Evolutionary conservation across 345 rosid genomes (phyloP).

Genomic region (Linum tenue): DNA sequence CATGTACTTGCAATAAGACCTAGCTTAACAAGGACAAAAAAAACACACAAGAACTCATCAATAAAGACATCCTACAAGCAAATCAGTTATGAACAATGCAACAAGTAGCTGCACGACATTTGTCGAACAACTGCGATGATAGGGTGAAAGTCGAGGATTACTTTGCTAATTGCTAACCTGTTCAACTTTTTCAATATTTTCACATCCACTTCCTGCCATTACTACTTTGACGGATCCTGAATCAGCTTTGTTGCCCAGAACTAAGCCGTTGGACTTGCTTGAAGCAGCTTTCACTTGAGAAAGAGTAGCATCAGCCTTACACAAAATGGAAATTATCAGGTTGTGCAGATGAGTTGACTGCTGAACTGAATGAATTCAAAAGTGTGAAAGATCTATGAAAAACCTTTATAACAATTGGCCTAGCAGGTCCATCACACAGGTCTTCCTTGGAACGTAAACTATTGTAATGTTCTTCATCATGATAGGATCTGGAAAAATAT

Average conservation of each 20-base stretch:
- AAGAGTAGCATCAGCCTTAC: constrained; percentile 85
- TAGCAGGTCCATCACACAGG: constrained; percentile 64
- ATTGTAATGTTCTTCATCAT: constrained; percentile 87
- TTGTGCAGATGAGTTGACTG: constrained; percentile 15
- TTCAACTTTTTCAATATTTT: constrained; percentile 52
- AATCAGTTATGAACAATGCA: neutral
- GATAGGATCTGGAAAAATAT: constrained; percentile 60
- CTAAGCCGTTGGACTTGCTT: constrained; percentile 37
- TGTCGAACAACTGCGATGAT: neutral
- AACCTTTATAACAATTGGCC: constrained; percentile 68
- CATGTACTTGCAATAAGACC: constrained; percentile 66
- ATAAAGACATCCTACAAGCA: constrained; percentile 1
- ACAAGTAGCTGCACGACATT: neutral
- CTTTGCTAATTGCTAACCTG: constrained; percentile 37
- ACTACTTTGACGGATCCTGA: constrained; percentile 56
- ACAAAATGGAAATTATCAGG: constrained; percentile 47
- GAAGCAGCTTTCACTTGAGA: constrained; percentile 57
- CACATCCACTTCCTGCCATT: constrained; percentile 75
- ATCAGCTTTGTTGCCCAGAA: constrained; percentile 25
- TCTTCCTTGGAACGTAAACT: constrained; percentile 73
- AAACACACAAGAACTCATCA: constrained; percentile 8
- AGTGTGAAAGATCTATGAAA: neutral
- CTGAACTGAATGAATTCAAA: constrained; percentile 5
- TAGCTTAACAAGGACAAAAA: constrained; percentile 18
- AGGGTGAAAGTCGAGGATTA: neutral